Evolutionary conservation across 345 rosid species (phyloP).

Genomic region (Erodium maritimum): DNA sequence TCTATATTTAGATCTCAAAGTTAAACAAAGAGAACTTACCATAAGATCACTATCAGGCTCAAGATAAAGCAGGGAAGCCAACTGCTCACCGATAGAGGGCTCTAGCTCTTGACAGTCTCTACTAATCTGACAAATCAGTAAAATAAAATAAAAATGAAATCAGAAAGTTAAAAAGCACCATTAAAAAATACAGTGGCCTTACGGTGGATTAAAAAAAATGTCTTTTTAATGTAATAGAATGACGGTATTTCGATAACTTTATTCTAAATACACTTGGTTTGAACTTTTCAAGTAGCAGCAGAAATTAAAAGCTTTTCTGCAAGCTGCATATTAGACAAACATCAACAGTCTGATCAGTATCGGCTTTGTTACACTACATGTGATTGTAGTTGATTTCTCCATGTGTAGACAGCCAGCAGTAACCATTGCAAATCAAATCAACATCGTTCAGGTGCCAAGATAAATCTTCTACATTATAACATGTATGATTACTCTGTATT

Average conservation of each 20-base stretch:
- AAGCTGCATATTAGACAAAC: neutral
- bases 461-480: neutral
- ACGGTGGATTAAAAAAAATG: no score
- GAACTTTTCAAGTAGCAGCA: neutral
- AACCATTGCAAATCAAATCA: no score
- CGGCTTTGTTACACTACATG: neutral
- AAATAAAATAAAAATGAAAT: constrained; percentile 15
- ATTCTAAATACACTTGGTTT: no score
- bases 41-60: constrained; percentile 99
- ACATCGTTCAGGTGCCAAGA: neutral
- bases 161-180: constrained; percentile 1
- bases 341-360: neutral
- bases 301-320: neutral
- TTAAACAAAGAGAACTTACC: constrained; percentile 36
- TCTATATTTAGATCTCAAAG: neutral
- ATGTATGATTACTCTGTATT: no score
- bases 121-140: constrained; percentile 54
- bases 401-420: neutral
- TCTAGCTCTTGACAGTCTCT: constrained; percentile 99
- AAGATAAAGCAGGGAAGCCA: constrained; percentile 83
- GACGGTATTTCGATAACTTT: no score
- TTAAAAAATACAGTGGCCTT: no score
- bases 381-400: neutral
- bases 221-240: no score
- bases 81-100: constrained; percentile 81